Percentiles rank a stretch among this genome's conserved stretches.
phyloP scores from a whole-genome alignment of 2,329 filamentous ascomycete genomes.

The Furcasterigmium furcatum region DNA sequence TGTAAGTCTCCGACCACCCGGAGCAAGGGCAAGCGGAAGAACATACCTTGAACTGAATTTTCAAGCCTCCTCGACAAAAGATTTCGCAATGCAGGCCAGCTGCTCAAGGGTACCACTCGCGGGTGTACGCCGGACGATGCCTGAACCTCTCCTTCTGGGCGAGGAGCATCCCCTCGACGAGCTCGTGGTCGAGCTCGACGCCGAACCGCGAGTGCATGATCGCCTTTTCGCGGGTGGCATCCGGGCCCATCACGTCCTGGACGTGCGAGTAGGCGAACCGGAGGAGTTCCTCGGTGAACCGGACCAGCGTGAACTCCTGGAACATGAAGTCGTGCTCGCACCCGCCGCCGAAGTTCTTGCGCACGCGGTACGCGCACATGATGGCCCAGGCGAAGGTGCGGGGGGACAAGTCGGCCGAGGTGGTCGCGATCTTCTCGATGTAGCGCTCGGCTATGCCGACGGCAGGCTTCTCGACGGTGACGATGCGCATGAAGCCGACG shows the following conservation, averaged over 20 bases:
- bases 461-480: background rate
- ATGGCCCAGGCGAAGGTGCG: conserved; percentile 25
- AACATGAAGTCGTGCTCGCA: conserved; percentile 7
- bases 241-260: background rate
- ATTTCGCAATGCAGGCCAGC: too few species aligned
- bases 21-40: too few species aligned
- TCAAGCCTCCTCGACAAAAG: too few species aligned
- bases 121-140: too few species aligned
- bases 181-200: background rate
- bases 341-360: conserved; percentile 16
- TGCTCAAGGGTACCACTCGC: too few species aligned
- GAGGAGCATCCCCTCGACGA: background rate
- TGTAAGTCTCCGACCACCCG: too few species aligned
- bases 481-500: conserved; percentile 22
- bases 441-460: conserved; percentile 22
- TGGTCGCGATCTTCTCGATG: conserved; percentile 26
- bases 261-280: conserved; percentile 19
- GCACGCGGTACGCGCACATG: conserved; percentile 20
- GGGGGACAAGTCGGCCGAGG: conserved; percentile 16
- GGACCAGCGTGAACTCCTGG: conserved; percentile 19
- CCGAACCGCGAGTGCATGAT: conserved; percentile 6
- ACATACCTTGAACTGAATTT: too few species aligned
- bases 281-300: conserved; percentile 22
- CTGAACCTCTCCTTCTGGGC: background rate
- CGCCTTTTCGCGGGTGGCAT: background rate